A percentile compares a stretch with the other conserved stretches of the same genome.
Evolutionary conservation across 495 filamentous ascomycete species (phyloP).

Genomic region (Usnea hakonensis): DNA sequence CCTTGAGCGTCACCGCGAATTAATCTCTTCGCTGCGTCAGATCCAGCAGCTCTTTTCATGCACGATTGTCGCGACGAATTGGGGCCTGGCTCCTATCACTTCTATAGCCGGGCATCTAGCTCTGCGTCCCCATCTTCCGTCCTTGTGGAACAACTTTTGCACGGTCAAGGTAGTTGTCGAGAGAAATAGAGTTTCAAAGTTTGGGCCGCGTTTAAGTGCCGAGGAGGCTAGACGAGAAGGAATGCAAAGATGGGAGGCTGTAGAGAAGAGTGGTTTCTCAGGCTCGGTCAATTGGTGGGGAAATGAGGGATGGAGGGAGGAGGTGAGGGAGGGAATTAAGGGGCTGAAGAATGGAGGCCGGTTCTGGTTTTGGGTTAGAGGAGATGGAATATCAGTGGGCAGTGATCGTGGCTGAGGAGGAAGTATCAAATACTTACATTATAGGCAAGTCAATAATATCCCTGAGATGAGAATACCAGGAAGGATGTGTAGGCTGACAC

Average conservation of each 20-base stretch:
- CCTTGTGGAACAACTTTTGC: conserved; percentile 42
- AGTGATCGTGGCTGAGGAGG: background rate
- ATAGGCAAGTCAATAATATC: background rate
- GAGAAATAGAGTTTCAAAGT: conserved; percentile 40
- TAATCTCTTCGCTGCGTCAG: conserved; percentile 29
- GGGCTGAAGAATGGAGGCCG: conserved; percentile 8
- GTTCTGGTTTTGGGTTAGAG: conserved; percentile 9
- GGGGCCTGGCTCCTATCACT: conserved; percentile 22
- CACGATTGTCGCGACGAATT: conserved; percentile 26
- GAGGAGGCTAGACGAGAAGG: conserved; percentile 50
- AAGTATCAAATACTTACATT: background rate
- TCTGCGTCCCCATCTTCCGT: conserved; percentile 37
- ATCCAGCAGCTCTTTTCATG: conserved; percentile 26
- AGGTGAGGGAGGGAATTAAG: conserved; percentile 15
- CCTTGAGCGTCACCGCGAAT: conserved; percentile 32
- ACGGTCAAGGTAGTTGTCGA: conserved; percentile 41
- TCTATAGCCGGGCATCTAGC: conserved; percentile 30
- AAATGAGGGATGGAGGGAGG: conserved; percentile 35
- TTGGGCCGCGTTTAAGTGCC: conserved; percentile 46
- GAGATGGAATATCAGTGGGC: background rate
- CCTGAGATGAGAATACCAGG: background rate
- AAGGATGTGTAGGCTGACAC: background rate
- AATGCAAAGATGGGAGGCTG: conserved; percentile 34
- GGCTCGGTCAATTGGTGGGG: conserved; percentile 42
- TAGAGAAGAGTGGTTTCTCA: conserved; percentile 35